Percentiles rank a stretch among this genome's conserved stretches.
These are phyloP conservation scores for Primulina tabacum DNA, from an alignment of 257 asterid genomes.

Conservation along the genomic window DNA sequence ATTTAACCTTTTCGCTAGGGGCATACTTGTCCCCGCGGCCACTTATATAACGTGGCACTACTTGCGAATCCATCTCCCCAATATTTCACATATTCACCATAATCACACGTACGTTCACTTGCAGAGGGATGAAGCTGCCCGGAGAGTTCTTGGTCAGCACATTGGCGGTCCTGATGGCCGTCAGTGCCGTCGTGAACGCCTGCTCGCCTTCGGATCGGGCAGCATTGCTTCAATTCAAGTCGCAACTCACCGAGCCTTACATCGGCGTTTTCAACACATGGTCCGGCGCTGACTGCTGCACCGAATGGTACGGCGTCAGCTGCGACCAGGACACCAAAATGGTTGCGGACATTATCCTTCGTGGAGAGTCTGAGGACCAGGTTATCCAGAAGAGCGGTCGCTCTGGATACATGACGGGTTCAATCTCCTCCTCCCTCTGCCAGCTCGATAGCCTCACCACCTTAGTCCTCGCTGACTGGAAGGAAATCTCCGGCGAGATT, in stretches of 20 bases:
- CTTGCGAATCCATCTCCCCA: background rate
- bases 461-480: conserved; percentile 90
- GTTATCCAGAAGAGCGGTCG: conserved; percentile 81
- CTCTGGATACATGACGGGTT: conserved; percentile 94
- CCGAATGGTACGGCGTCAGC: conserved; percentile 76
- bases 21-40: conserved; percentile 27
- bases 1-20: conserved; percentile 25
- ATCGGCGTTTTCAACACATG: conserved; percentile 75
- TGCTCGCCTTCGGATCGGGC: conserved; percentile 70
- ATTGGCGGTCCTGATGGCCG: conserved; percentile 32
- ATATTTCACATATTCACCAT: background rate
- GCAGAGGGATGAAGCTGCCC: conserved; percentile 24
- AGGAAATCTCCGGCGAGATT: conserved; percentile 71
- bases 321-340: conserved; percentile 81
- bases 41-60: conserved; percentile 29
- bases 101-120: background rate
- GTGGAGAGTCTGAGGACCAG: conserved; percentile 95
- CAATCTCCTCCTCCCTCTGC: conserved; percentile 67
- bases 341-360: conserved; percentile 76
- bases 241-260: conserved; percentile 72
- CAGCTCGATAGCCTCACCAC: conserved; percentile 74
- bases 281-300: conserved; percentile 79
- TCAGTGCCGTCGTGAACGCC: conserved; percentile 33
- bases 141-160: conserved; percentile 24
- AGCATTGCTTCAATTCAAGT: conserved; percentile 57